phyloP scores from a whole-genome alignment of 768 basidiomycete genomes.

The Boletus reticuloceps region DNA sequence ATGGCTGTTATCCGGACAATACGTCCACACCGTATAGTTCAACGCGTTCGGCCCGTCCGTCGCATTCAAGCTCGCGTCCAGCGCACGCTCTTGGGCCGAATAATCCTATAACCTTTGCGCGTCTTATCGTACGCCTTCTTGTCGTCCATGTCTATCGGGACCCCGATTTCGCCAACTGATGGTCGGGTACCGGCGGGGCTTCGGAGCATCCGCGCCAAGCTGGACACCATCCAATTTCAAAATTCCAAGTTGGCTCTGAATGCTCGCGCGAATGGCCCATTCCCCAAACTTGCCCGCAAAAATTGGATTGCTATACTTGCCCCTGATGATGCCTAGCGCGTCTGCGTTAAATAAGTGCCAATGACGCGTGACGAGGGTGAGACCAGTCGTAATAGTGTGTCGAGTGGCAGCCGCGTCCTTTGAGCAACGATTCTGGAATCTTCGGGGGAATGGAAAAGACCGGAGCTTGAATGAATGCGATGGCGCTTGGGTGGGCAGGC shows the following conservation, averaged over 20 bases:
- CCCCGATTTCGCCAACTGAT: slow-evolving; percentile 96
- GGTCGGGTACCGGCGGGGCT: slow-evolving; percentile 60
- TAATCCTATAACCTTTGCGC: slow-evolving; percentile 67
- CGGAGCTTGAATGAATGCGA: slow-evolving; percentile 89
- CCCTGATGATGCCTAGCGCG: slow-evolving; percentile 86
- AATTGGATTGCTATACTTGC: slow-evolving; percentile 66
- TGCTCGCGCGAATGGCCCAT: slow-evolving; percentile 69
- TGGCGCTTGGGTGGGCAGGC: slow-evolving; percentile 72
- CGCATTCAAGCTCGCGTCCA: slow-evolving; percentile 80
- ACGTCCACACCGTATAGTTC: slow-evolving; percentile 87
- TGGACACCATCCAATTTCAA: slow-evolving; percentile 71
- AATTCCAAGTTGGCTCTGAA: slow-evolving; percentile 81
- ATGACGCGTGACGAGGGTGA: slow-evolving; percentile 89
- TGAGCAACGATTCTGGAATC: slow-evolving; percentile 51
- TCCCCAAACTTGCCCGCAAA: slow-evolving; percentile 85
- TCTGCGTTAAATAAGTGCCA: slow-evolving; percentile 98
- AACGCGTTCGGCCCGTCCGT: slow-evolving; percentile 73
- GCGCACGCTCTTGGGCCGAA: slow-evolving; percentile 71
- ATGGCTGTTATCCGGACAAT: slow-evolving; percentile 78
- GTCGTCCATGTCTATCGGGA: slow-evolving; percentile 90
- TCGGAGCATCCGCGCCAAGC: slow-evolving; percentile 38
- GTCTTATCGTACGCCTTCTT: slow-evolving; percentile 72
- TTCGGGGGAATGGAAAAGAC: slow-evolving; percentile 81
- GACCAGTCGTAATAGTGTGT: slow-evolving; percentile 93
- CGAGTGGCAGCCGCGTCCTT: slow-evolving; percentile 70